Conservation (phyloP, 257 asterid genomes). For the Solanum pimpinellifolium region DNA sequence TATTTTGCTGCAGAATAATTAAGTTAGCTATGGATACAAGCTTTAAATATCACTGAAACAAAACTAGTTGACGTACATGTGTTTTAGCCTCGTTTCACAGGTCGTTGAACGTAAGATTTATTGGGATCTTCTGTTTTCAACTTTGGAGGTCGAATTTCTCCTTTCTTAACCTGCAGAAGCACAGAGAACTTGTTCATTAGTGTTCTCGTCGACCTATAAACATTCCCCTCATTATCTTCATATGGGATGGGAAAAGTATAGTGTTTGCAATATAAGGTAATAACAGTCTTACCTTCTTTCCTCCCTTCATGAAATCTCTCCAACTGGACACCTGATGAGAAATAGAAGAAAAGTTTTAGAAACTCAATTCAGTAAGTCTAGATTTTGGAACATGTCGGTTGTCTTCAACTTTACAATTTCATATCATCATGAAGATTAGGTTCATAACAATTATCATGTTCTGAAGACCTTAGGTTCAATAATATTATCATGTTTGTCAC, state of each 20-base stretch:
- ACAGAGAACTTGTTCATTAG: not conserved
- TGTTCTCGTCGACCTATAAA: not conserved
- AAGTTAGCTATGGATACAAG: not conserved
- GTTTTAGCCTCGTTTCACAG: constrained; percentile 59
- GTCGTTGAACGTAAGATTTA: constrained; percentile 94
- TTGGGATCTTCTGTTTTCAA: constrained; percentile 98
- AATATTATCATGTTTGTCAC: not conserved
- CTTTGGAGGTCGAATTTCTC: constrained; percentile 96
- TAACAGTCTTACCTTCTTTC: constrained; percentile 60
- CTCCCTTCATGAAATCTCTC: constrained; percentile 98
- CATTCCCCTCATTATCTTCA: not conserved
- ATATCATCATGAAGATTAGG: not conserved
- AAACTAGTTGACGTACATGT: not conserved
- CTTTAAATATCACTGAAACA: not conserved
- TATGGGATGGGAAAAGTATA: not conserved
- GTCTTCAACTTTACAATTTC: not conserved
- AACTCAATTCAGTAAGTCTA: not conserved
- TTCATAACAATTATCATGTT: not conserved
- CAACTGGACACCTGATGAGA: constrained; percentile 83
- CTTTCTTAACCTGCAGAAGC: constrained; percentile 60
- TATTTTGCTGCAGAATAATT: not conserved
- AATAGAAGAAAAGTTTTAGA: not conserved
- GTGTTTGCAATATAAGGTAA: not conserved
- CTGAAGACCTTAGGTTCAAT: not conserved
- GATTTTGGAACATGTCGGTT: not conserved